Conservation (phyloP, 1,139 yeast genomes). For the Yamadazyma kanchanaburiensis region DNA sequence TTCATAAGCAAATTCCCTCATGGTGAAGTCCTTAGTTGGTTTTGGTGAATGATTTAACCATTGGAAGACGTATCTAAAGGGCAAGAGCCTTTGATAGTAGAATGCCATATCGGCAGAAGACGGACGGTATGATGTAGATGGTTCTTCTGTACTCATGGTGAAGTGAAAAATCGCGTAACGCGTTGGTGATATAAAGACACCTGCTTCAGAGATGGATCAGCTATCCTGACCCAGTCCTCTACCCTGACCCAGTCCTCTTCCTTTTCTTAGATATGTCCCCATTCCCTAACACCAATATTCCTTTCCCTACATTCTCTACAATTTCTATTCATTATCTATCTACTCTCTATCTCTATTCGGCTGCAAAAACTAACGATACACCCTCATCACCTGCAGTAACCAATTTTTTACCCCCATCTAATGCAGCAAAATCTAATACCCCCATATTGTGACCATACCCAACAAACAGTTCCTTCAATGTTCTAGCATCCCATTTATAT, state of each 20-base stretch:
- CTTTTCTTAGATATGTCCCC: too few relatives aligned
- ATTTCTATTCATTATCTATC: too few relatives aligned
- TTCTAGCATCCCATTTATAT: constrained; percentile 85
- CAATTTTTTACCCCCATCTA: constrained; percentile 62
- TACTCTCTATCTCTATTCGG: neutral
- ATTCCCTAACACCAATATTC: too few relatives aligned
- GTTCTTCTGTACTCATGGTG: constrained; percentile 1
- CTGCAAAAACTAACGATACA: constrained; percentile 67
- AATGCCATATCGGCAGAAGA: constrained; percentile 67
- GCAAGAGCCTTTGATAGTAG: constrained; percentile 71
- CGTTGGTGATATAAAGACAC: too few relatives aligned
- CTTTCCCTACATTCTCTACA: too few relatives aligned
- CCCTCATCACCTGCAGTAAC: constrained; percentile 99
- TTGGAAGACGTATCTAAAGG: constrained; percentile 70
- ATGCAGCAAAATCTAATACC: constrained; percentile 71
- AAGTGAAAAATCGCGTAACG: too few relatives aligned
- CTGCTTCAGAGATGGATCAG: too few relatives aligned
- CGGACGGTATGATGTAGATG: constrained; percentile 29
- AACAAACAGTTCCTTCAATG: constrained; percentile 69
- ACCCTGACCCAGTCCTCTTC: too few relatives aligned
- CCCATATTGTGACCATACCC: constrained; percentile 96
- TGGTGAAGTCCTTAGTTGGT: constrained; percentile 67
- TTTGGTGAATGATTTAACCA: constrained; percentile 89
- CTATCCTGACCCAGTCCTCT: too few relatives aligned
- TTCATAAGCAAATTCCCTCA: constrained; percentile 94